phyloP scores from a whole-genome alignment of 1,284 basidiomycete genomes.

The Ustilago trichophora region DNA sequence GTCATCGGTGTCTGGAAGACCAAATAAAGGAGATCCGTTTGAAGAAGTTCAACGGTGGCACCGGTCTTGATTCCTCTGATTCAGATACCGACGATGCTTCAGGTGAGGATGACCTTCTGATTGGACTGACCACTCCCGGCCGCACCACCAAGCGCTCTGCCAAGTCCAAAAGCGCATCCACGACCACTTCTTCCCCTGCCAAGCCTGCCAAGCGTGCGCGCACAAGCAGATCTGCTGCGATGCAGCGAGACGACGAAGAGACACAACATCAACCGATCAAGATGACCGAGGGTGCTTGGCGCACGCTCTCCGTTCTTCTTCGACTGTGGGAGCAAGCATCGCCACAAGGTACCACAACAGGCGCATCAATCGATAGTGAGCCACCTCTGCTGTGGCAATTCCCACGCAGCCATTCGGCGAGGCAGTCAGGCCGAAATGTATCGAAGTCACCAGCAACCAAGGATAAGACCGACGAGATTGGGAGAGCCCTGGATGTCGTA shows the following conservation, averaged over 20 bases:
- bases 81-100: constrained; percentile 13
- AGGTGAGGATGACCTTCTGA: constrained; percentile 7
- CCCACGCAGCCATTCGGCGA: constrained; percentile 7
- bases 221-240: not conserved
- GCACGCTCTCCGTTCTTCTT: constrained; percentile 28
- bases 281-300: constrained; percentile 43
- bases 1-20: constrained; percentile 25
- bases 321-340: constrained; percentile 23
- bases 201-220: constrained; percentile 11
- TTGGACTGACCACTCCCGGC: constrained; percentile 1
- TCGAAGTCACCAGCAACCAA: not conserved
- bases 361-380: not conserved
- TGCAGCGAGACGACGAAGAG: not conserved
- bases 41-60: constrained; percentile 5
- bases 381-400: constrained; percentile 38
- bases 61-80: constrained; percentile 4
- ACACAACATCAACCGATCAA: not conserved
- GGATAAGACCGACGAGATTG: constrained; percentile 20
- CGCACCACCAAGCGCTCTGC: constrained; percentile 2
- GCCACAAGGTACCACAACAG: not conserved
- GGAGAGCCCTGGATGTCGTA: constrained; percentile 29
- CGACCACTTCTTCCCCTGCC: not conserved
- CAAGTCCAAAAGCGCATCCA: constrained; percentile 1
- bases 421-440: not conserved
- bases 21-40: constrained; percentile 15